These are phyloP conservation scores for Astrothelium macrocarpum DNA, from an alignment of 495 filamentous ascomycete species.

Conservation along the genomic window DNA sequence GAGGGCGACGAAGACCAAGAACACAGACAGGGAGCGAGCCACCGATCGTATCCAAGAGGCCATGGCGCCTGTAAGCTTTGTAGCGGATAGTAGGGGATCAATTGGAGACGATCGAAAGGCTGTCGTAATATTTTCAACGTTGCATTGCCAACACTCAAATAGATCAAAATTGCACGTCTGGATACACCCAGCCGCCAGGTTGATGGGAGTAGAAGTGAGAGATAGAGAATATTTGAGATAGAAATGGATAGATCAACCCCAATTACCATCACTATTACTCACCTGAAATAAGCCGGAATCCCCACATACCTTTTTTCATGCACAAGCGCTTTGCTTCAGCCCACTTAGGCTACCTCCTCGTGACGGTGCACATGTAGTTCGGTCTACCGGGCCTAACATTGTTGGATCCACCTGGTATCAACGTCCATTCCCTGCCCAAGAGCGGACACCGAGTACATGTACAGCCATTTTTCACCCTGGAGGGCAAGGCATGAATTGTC, in stretches of 20 bases:
- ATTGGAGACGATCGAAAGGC: not conserved
- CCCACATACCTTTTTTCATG: not conserved
- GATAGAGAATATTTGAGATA: not conserved
- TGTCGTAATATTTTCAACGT: not conserved
- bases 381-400: not conserved
- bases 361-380: not conserved
- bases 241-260: not conserved
- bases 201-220: not conserved
- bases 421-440: not conserved
- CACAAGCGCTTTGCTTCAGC: not conserved
- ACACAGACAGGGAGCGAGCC: not conserved
- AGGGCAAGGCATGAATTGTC: not conserved
- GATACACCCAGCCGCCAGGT: not conserved
- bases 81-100: not conserved
- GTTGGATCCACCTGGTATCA: not conserved
- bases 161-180: not conserved
- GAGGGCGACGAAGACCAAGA: slow-evolving; percentile 15
- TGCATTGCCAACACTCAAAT: not conserved
- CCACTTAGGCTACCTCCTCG: not conserved
- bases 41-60: not conserved
- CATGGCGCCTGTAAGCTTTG: not conserved
- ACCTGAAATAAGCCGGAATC: not conserved
- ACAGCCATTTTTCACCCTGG: not conserved
- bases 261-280: not conserved
- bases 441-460: not conserved